Percentiles rank a stretch among this genome's conserved stretches.
Evolutionary conservation across 805 yeast genomes (phyloP).

Genomic region (Kregervanrija fluxuum): DNA sequence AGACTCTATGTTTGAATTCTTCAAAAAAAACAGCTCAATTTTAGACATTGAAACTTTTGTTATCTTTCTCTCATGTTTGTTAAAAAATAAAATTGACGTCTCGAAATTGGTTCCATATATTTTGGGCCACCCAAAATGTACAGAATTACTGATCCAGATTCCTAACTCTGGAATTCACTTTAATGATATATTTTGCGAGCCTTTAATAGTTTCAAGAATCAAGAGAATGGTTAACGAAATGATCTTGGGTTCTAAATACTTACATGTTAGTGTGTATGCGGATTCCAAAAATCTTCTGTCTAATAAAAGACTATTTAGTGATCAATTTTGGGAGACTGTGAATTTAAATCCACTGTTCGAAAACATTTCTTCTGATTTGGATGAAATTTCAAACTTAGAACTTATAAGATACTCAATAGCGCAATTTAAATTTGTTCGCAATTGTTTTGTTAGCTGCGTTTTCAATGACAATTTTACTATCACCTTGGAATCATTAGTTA

Average conservation of each 20-base stretch:
- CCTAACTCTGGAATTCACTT: conserved; percentile 13
- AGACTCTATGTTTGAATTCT: conserved; percentile 10
- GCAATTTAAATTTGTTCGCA: conserved; percentile 19
- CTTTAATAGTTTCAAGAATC: conserved; percentile 14
- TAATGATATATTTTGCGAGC: conserved; percentile 13
- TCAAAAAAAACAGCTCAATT: conserved; percentile 2
- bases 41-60: conserved; percentile 15
- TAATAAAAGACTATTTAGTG: conserved; percentile 14
- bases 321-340: conserved; percentile 22
- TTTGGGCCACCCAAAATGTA: conserved; percentile 10
- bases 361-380: conserved; percentile 10
- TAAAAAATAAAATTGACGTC: conserved; percentile 5
- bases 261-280: conserved; percentile 13
- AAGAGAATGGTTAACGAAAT: conserved; percentile 23
- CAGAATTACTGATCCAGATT: conserved; percentile 15
- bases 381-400: conserved; percentile 11
- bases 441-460: conserved; percentile 17
- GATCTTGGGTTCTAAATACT: conserved; percentile 10
- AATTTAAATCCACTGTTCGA: conserved; percentile 16
- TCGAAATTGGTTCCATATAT: conserved; percentile 12
- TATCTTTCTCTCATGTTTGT: conserved; percentile 11
- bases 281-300: conserved; percentile 17
- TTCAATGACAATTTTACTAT: conserved; percentile 19
- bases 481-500: conserved; percentile 14
- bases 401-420: conserved; percentile 17